Conservation (phyloP, 805 yeast species). For the Candida corydali region DNA sequence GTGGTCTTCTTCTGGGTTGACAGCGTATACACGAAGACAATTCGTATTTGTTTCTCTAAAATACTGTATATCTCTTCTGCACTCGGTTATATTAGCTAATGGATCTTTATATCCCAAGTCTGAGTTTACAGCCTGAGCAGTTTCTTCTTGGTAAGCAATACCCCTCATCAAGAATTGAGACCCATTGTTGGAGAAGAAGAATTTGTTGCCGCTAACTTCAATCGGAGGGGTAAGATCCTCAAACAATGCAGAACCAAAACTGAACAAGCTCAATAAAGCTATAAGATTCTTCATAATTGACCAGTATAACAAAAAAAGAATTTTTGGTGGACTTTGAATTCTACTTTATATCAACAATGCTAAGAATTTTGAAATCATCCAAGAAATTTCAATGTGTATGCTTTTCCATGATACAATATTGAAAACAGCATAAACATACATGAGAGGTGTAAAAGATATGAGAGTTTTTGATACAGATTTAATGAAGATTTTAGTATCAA, state of each 20-base stretch:
- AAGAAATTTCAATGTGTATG: constrained; percentile 2
- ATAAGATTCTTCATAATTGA: no score
- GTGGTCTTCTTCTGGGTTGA: constrained; percentile 35
- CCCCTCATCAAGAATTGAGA: constrained; percentile 42
- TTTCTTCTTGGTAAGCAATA: constrained; percentile 42
- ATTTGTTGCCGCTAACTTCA: constrained; percentile 42
- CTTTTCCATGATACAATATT: no score
- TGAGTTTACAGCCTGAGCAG: constrained; percentile 21
- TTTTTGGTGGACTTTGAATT: no score
- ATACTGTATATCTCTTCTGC: constrained; percentile 41
- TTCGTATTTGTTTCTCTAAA: constrained; percentile 36
- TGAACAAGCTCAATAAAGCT: constrained; percentile 7
- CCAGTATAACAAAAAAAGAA: no score
- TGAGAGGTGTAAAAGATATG: no score
- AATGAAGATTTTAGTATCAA: no score
- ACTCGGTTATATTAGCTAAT: constrained; percentile 36
- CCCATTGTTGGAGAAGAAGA: constrained; percentile 38
- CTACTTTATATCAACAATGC: no score
- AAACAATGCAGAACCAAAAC: constrained; percentile 9
- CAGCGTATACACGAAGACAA: constrained; percentile 41
- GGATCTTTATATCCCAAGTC: constrained; percentile 30
- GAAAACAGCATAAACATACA: no score
- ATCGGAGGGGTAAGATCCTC: constrained; percentile 24
- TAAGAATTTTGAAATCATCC: constrained; percentile 2
- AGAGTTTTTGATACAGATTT: no score